A percentile compares a stretch with the other conserved stretches of the same genome.
These are phyloP conservation scores for Heliocybe sulcata DNA, from an alignment of 1,284 basidiomycete species.

Conservation along the genomic window DNA sequence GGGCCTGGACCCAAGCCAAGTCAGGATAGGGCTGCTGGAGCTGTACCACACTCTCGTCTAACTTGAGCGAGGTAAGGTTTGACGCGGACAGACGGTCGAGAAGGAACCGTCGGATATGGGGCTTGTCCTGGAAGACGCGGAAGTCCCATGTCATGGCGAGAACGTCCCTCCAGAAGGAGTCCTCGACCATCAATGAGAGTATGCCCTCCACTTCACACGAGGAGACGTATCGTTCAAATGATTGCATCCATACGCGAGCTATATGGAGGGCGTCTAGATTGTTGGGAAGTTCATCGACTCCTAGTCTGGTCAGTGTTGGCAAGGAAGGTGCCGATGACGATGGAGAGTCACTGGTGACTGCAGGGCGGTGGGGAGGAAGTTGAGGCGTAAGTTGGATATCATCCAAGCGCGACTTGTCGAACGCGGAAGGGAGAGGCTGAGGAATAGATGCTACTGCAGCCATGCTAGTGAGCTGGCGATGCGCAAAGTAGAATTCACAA, in stretches of 20 bases:
- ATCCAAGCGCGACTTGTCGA: no score
- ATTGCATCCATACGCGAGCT: constrained; percentile 36
- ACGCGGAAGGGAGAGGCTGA: no score
- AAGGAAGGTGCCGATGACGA: constrained; percentile 12
- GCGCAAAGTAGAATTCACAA: no score
- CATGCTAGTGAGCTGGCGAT: no score
- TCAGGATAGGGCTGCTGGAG: constrained; percentile 44
- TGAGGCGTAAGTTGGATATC: no score
- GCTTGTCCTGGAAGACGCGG: constrained; percentile 46
- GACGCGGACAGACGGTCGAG: constrained; percentile 31
- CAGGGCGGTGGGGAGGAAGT: neutral
- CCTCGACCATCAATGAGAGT: constrained; percentile 28
- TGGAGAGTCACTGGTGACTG: neutral
- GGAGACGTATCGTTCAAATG: constrained; percentile 29
- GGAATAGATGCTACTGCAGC: no score
- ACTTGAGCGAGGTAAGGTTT: constrained; percentile 29
- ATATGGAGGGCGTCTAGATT: constrained; percentile 27
- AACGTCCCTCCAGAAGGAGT: constrained; percentile 45
- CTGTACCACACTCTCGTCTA: constrained; percentile 23
- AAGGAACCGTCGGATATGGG: constrained; percentile 36
- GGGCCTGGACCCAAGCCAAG: constrained; percentile 47
- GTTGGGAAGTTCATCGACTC: constrained; percentile 21
- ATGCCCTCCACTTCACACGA: constrained; percentile 28
- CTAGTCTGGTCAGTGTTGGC: constrained; percentile 38
- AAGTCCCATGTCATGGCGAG: constrained; percentile 60